A percentile compares a stretch with the other conserved stretches of the same genome.
Evolutionary conservation across 768 basidiomycete species (phyloP).

Genomic region (Sarcodon sp.): DNA sequence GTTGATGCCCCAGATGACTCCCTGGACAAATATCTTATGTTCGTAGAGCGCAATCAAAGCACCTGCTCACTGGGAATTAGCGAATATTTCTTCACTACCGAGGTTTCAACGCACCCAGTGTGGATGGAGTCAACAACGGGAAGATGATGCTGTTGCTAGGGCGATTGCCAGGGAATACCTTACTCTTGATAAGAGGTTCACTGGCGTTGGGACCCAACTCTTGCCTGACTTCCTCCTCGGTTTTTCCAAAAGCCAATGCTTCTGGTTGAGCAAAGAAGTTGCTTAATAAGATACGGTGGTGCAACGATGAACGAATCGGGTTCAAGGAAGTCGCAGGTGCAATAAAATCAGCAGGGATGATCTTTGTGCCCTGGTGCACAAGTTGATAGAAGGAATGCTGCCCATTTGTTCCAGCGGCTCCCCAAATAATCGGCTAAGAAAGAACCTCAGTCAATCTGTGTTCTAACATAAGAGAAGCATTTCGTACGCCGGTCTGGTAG

Average conservation of each 20-base stretch:
- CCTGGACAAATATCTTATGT: slow-evolving; percentile 99
- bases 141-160: slow-evolving; percentile 96
- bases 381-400: slow-evolving; percentile 99
- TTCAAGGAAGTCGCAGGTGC: slow-evolving; percentile 86
- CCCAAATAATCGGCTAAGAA: slow-evolving; percentile 92
- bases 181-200: slow-evolving; percentile 85
- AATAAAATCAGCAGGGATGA: slow-evolving; percentile 87
- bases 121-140: slow-evolving; percentile 82
- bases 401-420: slow-evolving; percentile 94
- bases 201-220: slow-evolving; percentile 60
- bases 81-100: slow-evolving; percentile 8
- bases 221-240: slow-evolving; percentile 69
- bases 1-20: slow-evolving; percentile 97
- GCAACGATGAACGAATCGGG: slow-evolving; percentile 73
- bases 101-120: slow-evolving; percentile 39
- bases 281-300: slow-evolving; percentile 93
- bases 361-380: slow-evolving; percentile 86
- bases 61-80: neutral
- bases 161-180: slow-evolving; percentile 95
- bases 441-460: neutral
- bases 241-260: slow-evolving; percentile 96
- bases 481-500: slow-evolving; percentile 89
- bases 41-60: slow-evolving; percentile 85
- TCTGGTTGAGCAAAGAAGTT: slow-evolving; percentile 99
- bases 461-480: neutral